Percentiles rank a stretch among this genome's conserved stretches.
These are phyloP conservation scores for Capsella rubella DNA, from an alignment of 441 rosid species.

Conservation along the genomic window DNA sequence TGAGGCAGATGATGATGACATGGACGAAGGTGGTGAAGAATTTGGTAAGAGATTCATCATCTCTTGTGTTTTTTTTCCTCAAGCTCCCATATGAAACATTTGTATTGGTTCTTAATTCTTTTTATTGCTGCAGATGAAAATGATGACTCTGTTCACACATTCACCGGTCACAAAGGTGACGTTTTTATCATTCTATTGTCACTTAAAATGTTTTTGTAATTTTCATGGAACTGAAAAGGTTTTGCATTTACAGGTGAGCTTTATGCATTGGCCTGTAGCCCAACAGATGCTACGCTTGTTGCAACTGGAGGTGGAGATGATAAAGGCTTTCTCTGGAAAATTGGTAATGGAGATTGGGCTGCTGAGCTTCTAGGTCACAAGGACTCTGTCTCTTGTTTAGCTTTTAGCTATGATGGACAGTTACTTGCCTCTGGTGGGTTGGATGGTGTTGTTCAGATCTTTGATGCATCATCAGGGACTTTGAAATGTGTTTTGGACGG, in stretches of 20 bases:
- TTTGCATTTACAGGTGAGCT: conserved; percentile 60
- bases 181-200: conserved; percentile 8
- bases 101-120: not conserved
- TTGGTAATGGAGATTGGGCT: conserved; percentile 89
- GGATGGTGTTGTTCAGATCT: conserved; percentile 76
- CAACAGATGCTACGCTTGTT: conserved; percentile 75
- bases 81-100: not conserved
- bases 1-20: conserved; percentile 65
- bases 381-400: conserved; percentile 79
- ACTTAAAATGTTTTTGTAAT: not conserved
- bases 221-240: not conserved
- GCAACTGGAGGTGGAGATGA: conserved; percentile 97
- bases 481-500: conserved; percentile 64
- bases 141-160: conserved; percentile 86
- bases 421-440: conserved; percentile 80
- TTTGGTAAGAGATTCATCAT: conserved; percentile 46
- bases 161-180: conserved; percentile 86
- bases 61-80: not conserved
- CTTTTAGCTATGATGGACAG: conserved; percentile 77
- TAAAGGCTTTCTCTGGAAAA: conserved; percentile 82
- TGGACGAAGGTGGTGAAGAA: conserved; percentile 54
- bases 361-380: conserved; percentile 80
- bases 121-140: conserved; percentile 50
- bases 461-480: conserved; percentile 61
- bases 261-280: conserved; percentile 78